Base-by-base conservation (phyloP, 139 green algal species). In the Mesotaenium endlicherianum region DNA sequence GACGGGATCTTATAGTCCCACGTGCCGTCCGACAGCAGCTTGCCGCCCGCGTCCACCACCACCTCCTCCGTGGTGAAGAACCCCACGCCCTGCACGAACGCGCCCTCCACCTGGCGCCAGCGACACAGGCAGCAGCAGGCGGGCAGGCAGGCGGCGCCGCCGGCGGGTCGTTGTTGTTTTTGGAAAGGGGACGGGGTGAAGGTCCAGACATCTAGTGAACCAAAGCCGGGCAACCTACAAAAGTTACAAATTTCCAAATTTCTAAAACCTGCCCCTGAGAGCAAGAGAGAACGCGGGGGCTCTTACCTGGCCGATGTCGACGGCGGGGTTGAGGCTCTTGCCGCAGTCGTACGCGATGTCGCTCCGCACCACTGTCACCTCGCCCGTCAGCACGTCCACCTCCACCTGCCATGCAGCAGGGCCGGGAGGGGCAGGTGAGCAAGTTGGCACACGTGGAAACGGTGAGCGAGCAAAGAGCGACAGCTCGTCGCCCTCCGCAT, bases 1-100 rank as follows among this genome's bases (percentile, higher is more conserved):
- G 40, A 74, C 41, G 79, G 79, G 14, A 44, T 11, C 44, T 86
- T 86, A 67, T 86, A 86, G 4, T 39, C 20, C 79, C 79, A 86
- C 42, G 79, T 86, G 47, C 79, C 43, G 17, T 82, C 68, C 53
- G 79, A 69, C 36, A 86, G 34, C 11, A 81, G 67, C 60, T n/a
- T 20, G n/a, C 79, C 79, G 4, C 36, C 20, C 26, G 39, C 41
- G 34, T 78, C 67, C 6, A 68, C 79, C 14, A 70, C 68, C 70
- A 99, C 85, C 92, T 99, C 96, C 92, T 99, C 96, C 5, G 98
- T 90, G 0, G 47, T 53, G 39, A 58, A 75, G 40, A 60, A 72
- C 6, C 84, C 49, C 58, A 64, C 17, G 3, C 77, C 77, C 34
- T 77, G 64, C 38, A 84, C 77, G 36, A 77, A 84, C 0, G 77